Base-by-base conservation (phyloP, 163 green algal genomes). In the Chloroidium sp. region DNA sequence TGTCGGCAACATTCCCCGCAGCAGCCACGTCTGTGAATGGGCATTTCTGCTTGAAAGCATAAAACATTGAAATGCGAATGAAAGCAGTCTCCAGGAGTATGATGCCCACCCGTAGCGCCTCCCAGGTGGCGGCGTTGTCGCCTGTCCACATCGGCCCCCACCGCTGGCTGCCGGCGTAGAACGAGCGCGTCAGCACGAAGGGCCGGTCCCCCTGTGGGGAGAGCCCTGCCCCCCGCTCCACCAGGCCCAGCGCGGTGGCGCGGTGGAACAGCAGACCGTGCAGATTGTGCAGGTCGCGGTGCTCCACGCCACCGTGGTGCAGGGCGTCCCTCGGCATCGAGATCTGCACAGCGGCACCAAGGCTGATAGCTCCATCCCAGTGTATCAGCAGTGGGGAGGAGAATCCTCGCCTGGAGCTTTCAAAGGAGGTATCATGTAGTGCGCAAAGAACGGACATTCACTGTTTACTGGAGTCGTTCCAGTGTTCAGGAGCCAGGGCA, bases 141-240 rank as follows among this genome's bases (percentile, higher is more conserved):
- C 96, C 96, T n/a, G 96, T 99, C 96, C 96, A 99, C 78, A 99
- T 97, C 74, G 96, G 91, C 1, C 96, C 96, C 12, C 97, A 85
- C 36, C 91, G 87, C 90, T 99, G 96, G 2, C 94, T 97, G 76
- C 95, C 95, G 1, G 95, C 85, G 83, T 96, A 99, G 88, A 98
- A 97, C 4, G 96, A 94, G 61, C 96, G 90, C 3, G 90, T 97
- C 62, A 99, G 93, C 77, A 99, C 96, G 86, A 99, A 99, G 3
- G 96, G 94, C 3, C 96, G 89, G 88, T 99, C 95, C n/a, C 96
- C 94, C 76, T 98, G 84, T 8, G 84, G 79, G 8, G 89, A 85
- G 69, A 89, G 79, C n/a, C 87, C 81, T 64, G 89, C 76, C 60
- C 86, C 84, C 14, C 90, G 80, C 62, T 80, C 85, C 69, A 85